phyloP scores from a whole-genome alignment of 805 yeast genomes.

The Hanseniaspora occidentalis region DNA sequence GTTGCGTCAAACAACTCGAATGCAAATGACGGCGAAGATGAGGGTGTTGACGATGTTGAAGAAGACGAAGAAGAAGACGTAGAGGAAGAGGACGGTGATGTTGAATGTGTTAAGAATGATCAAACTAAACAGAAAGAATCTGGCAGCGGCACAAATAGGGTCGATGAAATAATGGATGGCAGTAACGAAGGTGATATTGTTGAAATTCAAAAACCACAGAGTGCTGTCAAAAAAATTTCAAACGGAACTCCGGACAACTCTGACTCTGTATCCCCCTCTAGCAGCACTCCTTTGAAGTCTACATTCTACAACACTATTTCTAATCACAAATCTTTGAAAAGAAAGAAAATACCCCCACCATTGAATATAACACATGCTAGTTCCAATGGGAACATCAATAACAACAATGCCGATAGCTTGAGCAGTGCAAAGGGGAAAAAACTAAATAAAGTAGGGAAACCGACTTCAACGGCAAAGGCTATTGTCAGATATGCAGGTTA shows the following conservation, averaged over 20 bases:
- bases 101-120: background rate
- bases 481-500: slow-evolving; percentile 2
- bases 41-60: background rate
- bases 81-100: background rate
- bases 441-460: background rate
- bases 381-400: background rate
- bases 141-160: no score
- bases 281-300: background rate
- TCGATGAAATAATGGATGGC: no score
- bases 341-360: slow-evolving; percentile 2
- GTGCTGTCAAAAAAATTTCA: no score
- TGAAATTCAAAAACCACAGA: no score
- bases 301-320: background rate
- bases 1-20: background rate
- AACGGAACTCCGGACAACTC: no score
- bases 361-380: background rate
- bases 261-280: no score
- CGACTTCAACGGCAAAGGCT: background rate
- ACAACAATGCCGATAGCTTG: background rate
- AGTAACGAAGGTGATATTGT: no score
- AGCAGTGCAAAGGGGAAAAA: background rate
- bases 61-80: background rate
- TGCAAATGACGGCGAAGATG: background rate
- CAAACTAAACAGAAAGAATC: background rate
- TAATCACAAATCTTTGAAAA: background rate